Conservation (phyloP, 768 basidiomycete species). For the Mycena crocata region DNA sequence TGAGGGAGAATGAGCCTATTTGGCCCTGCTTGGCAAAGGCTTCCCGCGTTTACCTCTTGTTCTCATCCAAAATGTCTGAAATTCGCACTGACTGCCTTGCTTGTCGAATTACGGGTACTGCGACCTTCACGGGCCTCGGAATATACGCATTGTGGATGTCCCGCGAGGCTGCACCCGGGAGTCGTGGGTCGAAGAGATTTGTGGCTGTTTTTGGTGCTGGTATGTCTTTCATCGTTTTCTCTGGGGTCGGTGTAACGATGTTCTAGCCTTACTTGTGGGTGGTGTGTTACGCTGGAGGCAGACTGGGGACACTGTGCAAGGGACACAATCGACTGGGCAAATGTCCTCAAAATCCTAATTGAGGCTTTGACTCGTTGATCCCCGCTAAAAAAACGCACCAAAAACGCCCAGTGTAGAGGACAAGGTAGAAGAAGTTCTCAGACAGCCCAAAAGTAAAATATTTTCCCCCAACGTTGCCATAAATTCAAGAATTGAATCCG, state of each 20-base stretch:
- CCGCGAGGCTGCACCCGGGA: slow-evolving; percentile 71
- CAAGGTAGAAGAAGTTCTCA: no score
- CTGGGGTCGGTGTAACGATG: not conserved
- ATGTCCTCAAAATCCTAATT: no score
- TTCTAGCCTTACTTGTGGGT: slow-evolving; percentile 29
- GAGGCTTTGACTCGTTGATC: no score
- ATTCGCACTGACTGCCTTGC: slow-evolving; percentile 66
- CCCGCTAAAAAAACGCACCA: no score
- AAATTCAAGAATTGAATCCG: no score
- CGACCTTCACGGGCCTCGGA: slow-evolving; percentile 70
- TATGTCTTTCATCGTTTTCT: not conserved
- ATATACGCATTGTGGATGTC: slow-evolving; percentile 76
- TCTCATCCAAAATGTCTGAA: slow-evolving; percentile 6
- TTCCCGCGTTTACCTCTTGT: not conserved
- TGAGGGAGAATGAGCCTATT: no score
- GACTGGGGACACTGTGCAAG: slow-evolving; percentile 21
- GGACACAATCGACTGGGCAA: no score
- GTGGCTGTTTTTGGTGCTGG: slow-evolving; percentile 53
- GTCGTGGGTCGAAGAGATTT: slow-evolving; percentile 67
- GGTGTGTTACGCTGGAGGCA: slow-evolving; percentile 31
- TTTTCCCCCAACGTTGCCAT: no score
- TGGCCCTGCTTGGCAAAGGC: no score
- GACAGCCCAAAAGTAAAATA: no score
- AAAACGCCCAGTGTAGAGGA: no score
- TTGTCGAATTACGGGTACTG: slow-evolving; percentile 77